A percentile compares a stretch with the other conserved stretches of the same genome.
These are phyloP conservation scores for Podospora australis DNA, from an alignment of 495 filamentous ascomycete genomes.

Conservation along the genomic window DNA sequence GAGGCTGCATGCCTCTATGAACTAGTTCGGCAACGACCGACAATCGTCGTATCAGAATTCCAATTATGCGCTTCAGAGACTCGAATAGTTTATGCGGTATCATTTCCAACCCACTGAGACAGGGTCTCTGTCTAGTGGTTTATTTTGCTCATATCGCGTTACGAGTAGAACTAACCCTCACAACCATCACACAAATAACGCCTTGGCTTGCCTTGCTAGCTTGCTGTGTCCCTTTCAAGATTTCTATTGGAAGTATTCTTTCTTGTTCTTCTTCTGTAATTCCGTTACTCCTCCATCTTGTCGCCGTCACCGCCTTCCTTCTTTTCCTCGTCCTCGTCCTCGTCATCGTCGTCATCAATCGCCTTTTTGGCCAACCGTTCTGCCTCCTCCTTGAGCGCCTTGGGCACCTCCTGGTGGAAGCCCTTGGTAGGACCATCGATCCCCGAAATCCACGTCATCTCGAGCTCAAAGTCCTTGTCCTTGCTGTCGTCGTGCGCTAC, in stretches of 20 bases:
- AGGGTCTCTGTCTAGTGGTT: too few species aligned
- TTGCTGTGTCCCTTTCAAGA: too few species aligned
- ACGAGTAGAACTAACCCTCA: too few species aligned
- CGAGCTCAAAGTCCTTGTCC: conserved; percentile 97
- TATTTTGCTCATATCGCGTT: too few species aligned
- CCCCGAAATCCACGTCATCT: conserved; percentile 96
- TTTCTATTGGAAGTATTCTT: too few species aligned
- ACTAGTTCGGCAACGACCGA: too few species aligned
- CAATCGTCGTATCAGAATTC: too few species aligned
- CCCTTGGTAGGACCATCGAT: conserved; percentile 81
- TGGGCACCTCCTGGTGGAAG: conserved; percentile 84
- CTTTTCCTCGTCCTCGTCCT: conserved; percentile 49
- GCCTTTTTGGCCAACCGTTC: conserved; percentile 78
- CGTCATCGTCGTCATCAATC: conserved; percentile 69
- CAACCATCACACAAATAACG: conserved; percentile 3
- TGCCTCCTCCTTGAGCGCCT: conserved; percentile 81
- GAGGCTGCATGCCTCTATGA: too few species aligned
- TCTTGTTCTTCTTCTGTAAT: not conserved
- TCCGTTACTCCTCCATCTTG: conserved; percentile 67
- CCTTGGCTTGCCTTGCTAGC: too few species aligned
- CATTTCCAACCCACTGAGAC: too few species aligned
- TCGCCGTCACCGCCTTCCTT: conserved; percentile 57
- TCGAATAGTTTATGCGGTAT: too few species aligned
- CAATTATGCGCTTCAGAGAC: too few species aligned
- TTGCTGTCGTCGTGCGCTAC: conserved; percentile 93